Percentiles rank a stretch among this genome's conserved stretches.
Evolutionary conservation across 345 rosid genomes (phyloP).

Genomic region (Psidium guajava): DNA sequence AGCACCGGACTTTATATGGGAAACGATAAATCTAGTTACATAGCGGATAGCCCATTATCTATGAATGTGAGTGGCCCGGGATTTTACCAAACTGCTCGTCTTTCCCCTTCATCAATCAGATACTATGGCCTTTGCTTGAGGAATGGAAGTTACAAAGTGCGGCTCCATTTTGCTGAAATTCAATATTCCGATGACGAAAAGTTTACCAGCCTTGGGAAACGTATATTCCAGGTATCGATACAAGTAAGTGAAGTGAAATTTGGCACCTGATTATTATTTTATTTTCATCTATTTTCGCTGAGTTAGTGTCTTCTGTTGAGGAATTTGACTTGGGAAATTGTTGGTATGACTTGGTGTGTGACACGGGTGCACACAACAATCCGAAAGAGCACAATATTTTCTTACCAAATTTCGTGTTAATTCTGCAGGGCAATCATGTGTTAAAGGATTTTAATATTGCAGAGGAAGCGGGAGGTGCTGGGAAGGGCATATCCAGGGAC

Average conservation of each 20-base stretch:
- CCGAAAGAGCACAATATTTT: neutral
- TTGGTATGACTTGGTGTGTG: neutral
- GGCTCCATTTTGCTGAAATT: conserved; percentile 85
- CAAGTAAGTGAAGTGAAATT: conserved; percentile 31
- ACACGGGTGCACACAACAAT: neutral
- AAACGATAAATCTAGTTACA: neutral
- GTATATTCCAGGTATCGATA: conserved; percentile 64
- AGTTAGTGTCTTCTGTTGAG: neutral
- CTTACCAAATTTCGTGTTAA: neutral
- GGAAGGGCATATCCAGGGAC: conserved; percentile 13
- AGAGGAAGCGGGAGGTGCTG: conserved; percentile 66
- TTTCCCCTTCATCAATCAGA: conserved; percentile 63
- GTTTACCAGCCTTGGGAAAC: conserved; percentile 53
- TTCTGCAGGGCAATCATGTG: conserved; percentile 42
- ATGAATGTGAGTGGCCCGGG: conserved; percentile 17
- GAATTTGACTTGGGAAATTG: neutral
- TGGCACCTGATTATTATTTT: neutral
- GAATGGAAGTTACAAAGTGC: conserved; percentile 42
- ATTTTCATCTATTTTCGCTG: neutral
- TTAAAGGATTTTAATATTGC: conserved; percentile 49
- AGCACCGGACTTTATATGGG: conserved; percentile 47
- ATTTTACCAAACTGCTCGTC: conserved; percentile 50
- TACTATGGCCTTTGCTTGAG: conserved; percentile 74
- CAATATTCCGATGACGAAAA: conserved; percentile 41
- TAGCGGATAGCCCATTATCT: conserved; percentile 12